Evolutionary conservation across 1,139 yeast species (phyloP).

Genomic region (Taphrina wiesneri): DNA sequence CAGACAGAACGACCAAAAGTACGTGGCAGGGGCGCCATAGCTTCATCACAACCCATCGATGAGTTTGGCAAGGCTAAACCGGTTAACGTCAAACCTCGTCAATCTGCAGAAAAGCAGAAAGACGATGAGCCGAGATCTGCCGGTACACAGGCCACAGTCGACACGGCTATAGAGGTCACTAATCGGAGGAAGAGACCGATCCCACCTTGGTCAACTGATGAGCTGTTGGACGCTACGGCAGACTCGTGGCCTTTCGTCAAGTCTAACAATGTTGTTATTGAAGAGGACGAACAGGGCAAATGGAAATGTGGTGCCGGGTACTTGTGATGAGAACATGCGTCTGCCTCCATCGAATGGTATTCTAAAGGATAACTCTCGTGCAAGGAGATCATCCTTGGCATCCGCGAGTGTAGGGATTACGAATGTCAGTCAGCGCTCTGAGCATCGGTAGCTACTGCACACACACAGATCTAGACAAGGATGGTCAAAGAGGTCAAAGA

Average conservation of each 20-base stretch:
- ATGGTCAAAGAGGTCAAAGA: no score
- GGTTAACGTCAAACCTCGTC: neutral
- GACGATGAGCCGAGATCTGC: neutral
- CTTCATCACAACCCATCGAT: neutral
- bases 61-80: neutral
- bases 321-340: neutral
- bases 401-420: no score
- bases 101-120: neutral
- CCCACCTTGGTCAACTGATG: neutral
- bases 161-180: neutral
- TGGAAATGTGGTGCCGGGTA: constrained; percentile 10
- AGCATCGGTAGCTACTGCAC: no score
- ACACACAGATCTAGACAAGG: no score
- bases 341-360: no score
- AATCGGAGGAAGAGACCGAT: neutral
- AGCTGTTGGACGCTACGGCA: neutral
- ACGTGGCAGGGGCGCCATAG: neutral
- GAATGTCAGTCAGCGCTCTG: no score
- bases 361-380: no score
- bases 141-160: no score
- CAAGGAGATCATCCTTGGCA: no score
- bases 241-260: neutral
- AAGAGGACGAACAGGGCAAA: constrained; percentile 4
- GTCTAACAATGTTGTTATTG: neutral
- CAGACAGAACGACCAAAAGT: neutral